Evolutionary conservation across 441 rosid genomes (phyloP).

Genomic region (Syzygium syzygioides): DNA sequence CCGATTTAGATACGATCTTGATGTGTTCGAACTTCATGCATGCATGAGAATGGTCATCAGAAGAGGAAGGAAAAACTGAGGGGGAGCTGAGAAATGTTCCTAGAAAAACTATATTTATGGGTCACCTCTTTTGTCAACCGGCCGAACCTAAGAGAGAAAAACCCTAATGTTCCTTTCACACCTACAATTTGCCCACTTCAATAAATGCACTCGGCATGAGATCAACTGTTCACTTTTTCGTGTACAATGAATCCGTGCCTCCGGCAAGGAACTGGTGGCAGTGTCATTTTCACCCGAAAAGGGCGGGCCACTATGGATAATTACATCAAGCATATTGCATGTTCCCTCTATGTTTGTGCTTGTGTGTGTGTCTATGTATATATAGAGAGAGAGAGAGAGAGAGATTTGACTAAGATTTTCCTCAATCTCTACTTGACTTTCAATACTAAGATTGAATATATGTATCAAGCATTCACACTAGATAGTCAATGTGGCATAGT

Average conservation of each 20-base stretch:
- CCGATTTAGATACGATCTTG: not conserved
- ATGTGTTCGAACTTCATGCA: not conserved
- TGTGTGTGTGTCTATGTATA: not conserved
- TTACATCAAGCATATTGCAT: not conserved
- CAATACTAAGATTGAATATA: not conserved
- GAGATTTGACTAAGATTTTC: not conserved
- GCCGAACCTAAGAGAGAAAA: not conserved
- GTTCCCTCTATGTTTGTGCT: not conserved
- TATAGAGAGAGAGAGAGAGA: not conserved
- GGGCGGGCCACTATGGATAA: not conserved
- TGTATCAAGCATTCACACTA: not conserved
- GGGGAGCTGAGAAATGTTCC: too few species aligned
- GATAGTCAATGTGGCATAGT: not conserved
- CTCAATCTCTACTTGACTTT: not conserved
- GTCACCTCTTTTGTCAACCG: not conserved
- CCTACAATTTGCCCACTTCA: not conserved
- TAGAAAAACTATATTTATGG: not conserved
- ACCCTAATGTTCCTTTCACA: not conserved
- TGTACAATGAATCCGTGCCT: not conserved
- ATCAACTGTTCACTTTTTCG: not conserved
- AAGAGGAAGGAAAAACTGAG: not conserved
- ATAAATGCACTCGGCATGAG: not conserved
- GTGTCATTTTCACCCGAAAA: not conserved
- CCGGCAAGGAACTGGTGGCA: not conserved
- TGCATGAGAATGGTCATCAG: not conserved